Base-by-base conservation (phyloP, 148 eudicot genomes). In the Arctostaphylos glauca region DNA sequence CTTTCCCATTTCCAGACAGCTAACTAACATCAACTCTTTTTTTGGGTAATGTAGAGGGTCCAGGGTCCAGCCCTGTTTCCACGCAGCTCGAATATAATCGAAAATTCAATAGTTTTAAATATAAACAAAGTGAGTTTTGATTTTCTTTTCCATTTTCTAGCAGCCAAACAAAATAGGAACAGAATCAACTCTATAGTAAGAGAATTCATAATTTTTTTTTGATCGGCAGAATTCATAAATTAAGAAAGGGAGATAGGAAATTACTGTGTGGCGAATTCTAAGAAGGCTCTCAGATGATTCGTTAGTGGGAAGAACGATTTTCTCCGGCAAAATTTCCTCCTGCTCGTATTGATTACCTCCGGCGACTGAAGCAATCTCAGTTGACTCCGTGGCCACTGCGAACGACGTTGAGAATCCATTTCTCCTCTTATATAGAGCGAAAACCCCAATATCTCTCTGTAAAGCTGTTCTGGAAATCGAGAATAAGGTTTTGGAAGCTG, bases 221-320 rank as follows among this genome's bases (percentile, higher is more conserved):
- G 38, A 31, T 31, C 1, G 38, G 0, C 38, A 31, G 38, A 31
- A 31, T 31, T 31, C 38, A 31, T 31, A 31, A 23, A 12, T 21
- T 21, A 6, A 49, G 23, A 53, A 58, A 64, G 80, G 48, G 60
- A 0, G 23, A 48, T 82, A 21, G 0, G 7, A 74, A 74, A 89
- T 87, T 88, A 96, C 99, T 5, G 97, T 89, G 86, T 96, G 99
- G 60, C 99, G 98, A 88, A 96, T 86, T 71, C 89, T 86, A 64
- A 96, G 89, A 25, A 96, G 95, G 46, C 62, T 77, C 47, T 88
- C 88, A 4, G 97, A 93, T 6, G 98, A 93, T 19, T 94, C 85
- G 74, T 94, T 94, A 38, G 98, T 92, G 46, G 99, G 99, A 72
- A 96, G 91, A 59, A 92, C 93, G 23, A 94, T 52, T 79, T 81